Base-by-base conservation (phyloP, 306 rosid species). In the Sindora glabra region DNA sequence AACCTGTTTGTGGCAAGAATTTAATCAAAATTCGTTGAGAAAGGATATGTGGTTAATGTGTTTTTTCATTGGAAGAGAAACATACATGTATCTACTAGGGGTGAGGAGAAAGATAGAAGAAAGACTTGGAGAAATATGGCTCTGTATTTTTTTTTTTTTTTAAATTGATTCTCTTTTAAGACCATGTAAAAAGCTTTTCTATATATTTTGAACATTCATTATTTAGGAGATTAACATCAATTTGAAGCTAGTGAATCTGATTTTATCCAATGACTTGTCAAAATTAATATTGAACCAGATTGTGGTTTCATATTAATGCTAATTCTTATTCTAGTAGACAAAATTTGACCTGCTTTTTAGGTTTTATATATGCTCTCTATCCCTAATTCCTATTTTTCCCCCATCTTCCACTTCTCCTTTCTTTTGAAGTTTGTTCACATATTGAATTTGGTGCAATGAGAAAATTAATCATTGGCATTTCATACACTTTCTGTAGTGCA, bases 401-500 rank as follows among this genome's bases (percentile, higher is more conserved):
- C 50, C 29, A n/a, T 65, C 45, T 49, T 27, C 34, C 52, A 29
- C 38, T 53, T 34, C 34, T 40, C 42, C 27, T 26, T 41, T 42
- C 52, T 10, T 66, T 65, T 5, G 27, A 18, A 15, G 44, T 14
- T 25, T 67, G 15, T 59, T 48, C 48, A 26, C 56, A 21, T 8
- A 3, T 30, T 27, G 48, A 18, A 24, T 56, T 52, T 12, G 44
- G 37, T 56, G 68, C 51, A 54, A 38, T 37, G 0, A 17, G 51
- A 58, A 76, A 57, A 63, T 66, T 59, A 64, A 65, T 72, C 19
- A 44, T 44, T 69, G 55, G 30, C 46, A 70, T 58, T 64, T 64
- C 25, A 38, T 37, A 13, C n/a, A n/a, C 37, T 30, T n/a, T 53
- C 37, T 81, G 75, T 56, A 91, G 97, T 47, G 97, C 97, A 18